phyloP scores from a whole-genome alignment of 257 asterid genomes.

The Solanum peruvianum region DNA sequence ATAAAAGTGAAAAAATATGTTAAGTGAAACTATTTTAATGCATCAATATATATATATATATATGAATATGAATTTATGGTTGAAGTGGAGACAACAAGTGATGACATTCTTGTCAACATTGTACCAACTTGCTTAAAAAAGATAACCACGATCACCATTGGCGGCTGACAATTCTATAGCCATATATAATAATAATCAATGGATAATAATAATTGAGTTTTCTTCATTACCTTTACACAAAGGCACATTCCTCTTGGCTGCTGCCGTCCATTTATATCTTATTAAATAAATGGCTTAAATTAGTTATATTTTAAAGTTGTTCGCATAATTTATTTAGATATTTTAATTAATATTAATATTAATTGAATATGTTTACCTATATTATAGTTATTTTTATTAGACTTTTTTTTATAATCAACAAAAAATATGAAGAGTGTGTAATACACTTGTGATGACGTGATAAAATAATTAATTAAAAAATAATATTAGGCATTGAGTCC shows the following conservation, averaged over 20 bases:
- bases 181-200: background rate
- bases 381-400: too few relatives aligned
- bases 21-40: background rate
- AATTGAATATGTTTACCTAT: too few relatives aligned
- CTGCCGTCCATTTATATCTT: background rate
- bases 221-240: background rate
- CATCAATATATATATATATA: background rate
- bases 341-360: too few relatives aligned
- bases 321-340: too few relatives aligned
- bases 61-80: background rate
- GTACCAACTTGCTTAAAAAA: background rate
- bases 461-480: too few relatives aligned
- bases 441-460: too few relatives aligned
- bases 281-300: too few relatives aligned
- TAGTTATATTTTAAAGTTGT: fast-evolving
- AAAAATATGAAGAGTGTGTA: too few relatives aligned
- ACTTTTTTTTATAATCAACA: too few relatives aligned
- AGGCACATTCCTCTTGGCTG: background rate
- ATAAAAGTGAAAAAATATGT: background rate
- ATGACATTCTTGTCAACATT: background rate
- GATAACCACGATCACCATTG: background rate
- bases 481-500: fast-evolving
- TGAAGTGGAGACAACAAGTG: background rate
- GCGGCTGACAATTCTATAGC: background rate
- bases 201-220: background rate